Evolutionary conservation across 2,329 filamentous ascomycete species (phyloP), one percentile per base, ranked within the genome.

Genomic region (Monilinia laxa): DNA sequence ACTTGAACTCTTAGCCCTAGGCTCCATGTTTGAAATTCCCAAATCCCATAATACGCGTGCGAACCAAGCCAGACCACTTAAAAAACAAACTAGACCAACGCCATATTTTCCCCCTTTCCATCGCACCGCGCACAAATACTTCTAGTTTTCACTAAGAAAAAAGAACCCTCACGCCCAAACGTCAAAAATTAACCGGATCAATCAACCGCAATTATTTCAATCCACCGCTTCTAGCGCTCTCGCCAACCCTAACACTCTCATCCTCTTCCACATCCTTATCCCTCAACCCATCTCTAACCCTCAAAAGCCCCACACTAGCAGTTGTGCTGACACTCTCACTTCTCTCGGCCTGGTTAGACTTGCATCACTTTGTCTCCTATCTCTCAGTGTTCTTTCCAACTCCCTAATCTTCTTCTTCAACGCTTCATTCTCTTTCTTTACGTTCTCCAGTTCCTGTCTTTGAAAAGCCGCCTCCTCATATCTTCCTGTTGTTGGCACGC

Each of bases 401-500:
- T 90, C 87, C 56, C 85, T 81, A 67, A 90, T 84, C 18, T 84
- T 81, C 65, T 82, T 80, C 79, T 87, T 87, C 56, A 90, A 77
- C 0, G 77, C 75, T 63, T 90, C 87, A 68, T 90, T 90, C 77
- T 90, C 87, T 57, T 82, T 80, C 77, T 87, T 89, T 51, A 85
- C 84, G 6, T 73, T 78, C 31, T 90, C 87, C 0, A 90, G 78
- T 73, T 90, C 87, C 49, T 82, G 80, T 5, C 86, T 80, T 71
- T 85, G 86, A 68, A 82, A 83, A 0, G 83, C 83, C 0, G 85
- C 85, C 76, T 90, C 87, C 70, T 89, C 87, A 74, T 87, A 88
- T 16, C 87, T 82, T 14, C 81, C 76, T 0, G 86, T 88, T 2
- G 82, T 85, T 2, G 83, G 82, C 70, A 89, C 77, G 35, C 87